These are phyloP conservation scores for Fusarium musae DNA, from an alignment of 2,329 filamentous ascomycete species.

Conservation along the genomic window DNA sequence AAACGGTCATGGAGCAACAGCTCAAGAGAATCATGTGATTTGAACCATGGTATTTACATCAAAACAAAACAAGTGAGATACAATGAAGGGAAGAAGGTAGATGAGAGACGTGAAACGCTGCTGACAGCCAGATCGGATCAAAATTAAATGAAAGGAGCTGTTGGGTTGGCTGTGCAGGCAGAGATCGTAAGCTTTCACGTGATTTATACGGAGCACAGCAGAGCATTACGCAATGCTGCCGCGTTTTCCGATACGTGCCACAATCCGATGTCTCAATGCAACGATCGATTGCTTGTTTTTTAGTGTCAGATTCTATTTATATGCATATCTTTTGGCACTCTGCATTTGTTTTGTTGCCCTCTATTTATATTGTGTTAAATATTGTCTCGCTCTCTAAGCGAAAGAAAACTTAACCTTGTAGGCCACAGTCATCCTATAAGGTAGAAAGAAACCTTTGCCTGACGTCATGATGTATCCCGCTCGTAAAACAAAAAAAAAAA, in stretches of 20 bases:
- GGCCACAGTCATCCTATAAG: too few species aligned
- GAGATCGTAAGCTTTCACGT: slow-evolving; percentile 10
- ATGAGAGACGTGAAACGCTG: neutral
- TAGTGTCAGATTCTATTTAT: neutral
- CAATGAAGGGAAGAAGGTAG: neutral
- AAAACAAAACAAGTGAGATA: neutral
- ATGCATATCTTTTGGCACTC: neutral
- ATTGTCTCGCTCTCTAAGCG: neutral
- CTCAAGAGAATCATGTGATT: neutral
- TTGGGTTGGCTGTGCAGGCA: neutral
- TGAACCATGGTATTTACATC: neutral
- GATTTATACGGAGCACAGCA: neutral
- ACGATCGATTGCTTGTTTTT: too few species aligned
- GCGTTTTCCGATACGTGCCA: neutral
- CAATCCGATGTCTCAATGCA: neutral
- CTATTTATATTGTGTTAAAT: neutral
- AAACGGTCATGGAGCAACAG: neutral
- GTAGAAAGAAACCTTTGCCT: too few species aligned
- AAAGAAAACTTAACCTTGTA: neutral
- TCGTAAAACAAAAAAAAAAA: neutral
- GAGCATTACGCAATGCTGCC: slow-evolving; percentile 36
- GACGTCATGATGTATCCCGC: neutral
- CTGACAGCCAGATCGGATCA: neutral
- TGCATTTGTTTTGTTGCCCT: neutral
- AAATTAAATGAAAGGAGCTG: slow-evolving; percentile 12